Evolutionary conservation across 73 alveolate genomes (phyloP).

Genomic region (Tetrahymena thermophila): DNA sequence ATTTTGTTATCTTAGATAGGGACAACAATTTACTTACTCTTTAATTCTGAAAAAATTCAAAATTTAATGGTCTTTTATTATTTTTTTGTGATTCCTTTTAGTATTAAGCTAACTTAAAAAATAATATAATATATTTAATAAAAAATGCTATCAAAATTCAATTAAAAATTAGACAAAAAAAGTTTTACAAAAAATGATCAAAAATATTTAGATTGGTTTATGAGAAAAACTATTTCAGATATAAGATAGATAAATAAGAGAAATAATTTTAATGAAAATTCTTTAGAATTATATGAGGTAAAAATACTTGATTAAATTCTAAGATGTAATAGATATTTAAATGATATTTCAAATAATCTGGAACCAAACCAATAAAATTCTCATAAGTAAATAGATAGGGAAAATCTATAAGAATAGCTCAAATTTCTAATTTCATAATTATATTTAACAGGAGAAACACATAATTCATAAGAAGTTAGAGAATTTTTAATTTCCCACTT

Average conservation of each 20-base stretch:
- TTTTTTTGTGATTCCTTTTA: neutral
- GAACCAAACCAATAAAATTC: neutral
- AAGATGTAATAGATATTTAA: neutral
- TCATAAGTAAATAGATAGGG: neutral
- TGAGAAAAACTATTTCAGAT: neutral
- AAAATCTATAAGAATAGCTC: neutral
- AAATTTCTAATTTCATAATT: neutral
- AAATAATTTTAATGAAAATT: neutral
- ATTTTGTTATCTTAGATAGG: neutral
- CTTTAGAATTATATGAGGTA: neutral
- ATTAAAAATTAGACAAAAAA: neutral
- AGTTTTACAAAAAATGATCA: neutral
- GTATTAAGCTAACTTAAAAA: neutral
- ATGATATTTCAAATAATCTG: neutral
- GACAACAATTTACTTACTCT: neutral
- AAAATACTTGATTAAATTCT: neutral
- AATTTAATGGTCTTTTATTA: no score
- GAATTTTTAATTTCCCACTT: neutral
- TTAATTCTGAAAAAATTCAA: no score
- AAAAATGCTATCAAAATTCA: neutral
- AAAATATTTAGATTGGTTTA: neutral
- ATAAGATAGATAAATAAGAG: neutral
- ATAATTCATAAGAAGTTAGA: neutral
- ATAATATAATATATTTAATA: no score
- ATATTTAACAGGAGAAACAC: neutral